phyloP scores from a whole-genome alignment of 2,329 filamentous ascomycete genomes.

The Colletotrichum phormii region DNA sequence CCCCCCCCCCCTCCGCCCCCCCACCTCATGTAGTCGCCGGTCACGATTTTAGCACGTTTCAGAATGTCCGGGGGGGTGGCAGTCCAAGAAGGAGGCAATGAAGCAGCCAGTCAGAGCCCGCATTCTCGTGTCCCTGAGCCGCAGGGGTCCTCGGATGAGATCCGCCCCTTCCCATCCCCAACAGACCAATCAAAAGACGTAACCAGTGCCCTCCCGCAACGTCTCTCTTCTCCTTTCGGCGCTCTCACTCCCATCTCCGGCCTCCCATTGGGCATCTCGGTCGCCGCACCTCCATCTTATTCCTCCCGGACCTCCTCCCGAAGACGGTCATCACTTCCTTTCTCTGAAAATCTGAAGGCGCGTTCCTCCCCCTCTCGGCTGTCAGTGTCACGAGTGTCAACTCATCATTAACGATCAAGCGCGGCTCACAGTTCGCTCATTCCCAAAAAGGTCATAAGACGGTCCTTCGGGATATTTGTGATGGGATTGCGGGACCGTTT shows the following conservation, averaged over 20 bases:
- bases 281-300: constrained; percentile 4
- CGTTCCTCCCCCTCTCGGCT: not conserved
- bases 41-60: constrained; percentile 36
- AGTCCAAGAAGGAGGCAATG: constrained; percentile 1
- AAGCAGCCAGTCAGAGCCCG: constrained; percentile 29
- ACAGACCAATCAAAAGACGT: constrained; percentile 9
- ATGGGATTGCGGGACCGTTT: no score
- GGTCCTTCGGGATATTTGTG: no score
- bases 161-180: not conserved
- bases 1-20: not conserved
- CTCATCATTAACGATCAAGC: not conserved
- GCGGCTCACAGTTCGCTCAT: not conserved
- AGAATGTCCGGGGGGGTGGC: constrained; percentile 16
- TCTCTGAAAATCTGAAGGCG: constrained; percentile 10
- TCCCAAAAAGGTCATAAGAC: not conserved
- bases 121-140: not conserved
- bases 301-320: constrained; percentile 13
- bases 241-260: not conserved
- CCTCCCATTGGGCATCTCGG: constrained; percentile 16
- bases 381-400: constrained; percentile 2
- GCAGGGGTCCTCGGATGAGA: constrained; percentile 34
- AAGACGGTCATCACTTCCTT: constrained; percentile 28
- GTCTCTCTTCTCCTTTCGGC: not conserved
- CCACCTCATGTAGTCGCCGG: constrained; percentile 28
- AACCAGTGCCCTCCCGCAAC: not conserved